Conservation (phyloP, 345 rosid genomes). For the Carallia pectinifolia region DNA sequence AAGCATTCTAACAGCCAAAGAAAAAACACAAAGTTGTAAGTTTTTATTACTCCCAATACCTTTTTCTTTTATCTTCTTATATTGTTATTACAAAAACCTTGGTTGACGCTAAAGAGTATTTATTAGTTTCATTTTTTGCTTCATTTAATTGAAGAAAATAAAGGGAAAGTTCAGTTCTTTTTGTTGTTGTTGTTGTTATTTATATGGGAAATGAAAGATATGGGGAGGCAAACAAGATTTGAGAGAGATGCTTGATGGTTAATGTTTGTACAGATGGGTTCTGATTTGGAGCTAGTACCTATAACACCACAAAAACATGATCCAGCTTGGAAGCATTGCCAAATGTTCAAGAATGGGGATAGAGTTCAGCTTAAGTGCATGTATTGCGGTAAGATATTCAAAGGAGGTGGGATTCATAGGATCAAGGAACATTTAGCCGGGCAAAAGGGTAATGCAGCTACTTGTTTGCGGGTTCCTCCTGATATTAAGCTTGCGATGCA, state of each 20-base stretch:
- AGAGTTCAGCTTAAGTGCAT: constrained; percentile 71
- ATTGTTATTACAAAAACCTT: neutral
- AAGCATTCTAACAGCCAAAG: neutral
- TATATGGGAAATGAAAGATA: neutral
- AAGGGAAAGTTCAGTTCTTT: neutral
- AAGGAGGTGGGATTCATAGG: constrained; percentile 96
- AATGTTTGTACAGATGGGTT: constrained; percentile 33
- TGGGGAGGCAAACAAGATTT: neutral
- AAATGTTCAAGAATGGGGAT: constrained; percentile 69
- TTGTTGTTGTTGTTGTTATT: too few relatives aligned
- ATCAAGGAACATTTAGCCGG: constrained; percentile 94
- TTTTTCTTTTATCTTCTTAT: neutral
- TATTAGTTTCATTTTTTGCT: constrained; percentile 5
- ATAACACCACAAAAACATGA: constrained; percentile 77
- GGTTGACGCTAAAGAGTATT: neutral
- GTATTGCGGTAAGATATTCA: constrained; percentile 74
- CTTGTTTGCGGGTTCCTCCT: constrained; percentile 62
- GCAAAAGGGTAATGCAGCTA: constrained; percentile 79
- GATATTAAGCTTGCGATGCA: constrained; percentile 63
- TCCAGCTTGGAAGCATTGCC: constrained; percentile 96
- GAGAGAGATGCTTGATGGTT: constrained; percentile 1
- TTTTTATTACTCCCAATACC: neutral
- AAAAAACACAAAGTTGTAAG: constrained; percentile 6
- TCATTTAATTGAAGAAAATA: neutral
- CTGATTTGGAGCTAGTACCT: constrained; percentile 57